Base-by-base conservation (phyloP, 192 early-diverging fungal genomes). In the Chytriomyces confervae region DNA sequence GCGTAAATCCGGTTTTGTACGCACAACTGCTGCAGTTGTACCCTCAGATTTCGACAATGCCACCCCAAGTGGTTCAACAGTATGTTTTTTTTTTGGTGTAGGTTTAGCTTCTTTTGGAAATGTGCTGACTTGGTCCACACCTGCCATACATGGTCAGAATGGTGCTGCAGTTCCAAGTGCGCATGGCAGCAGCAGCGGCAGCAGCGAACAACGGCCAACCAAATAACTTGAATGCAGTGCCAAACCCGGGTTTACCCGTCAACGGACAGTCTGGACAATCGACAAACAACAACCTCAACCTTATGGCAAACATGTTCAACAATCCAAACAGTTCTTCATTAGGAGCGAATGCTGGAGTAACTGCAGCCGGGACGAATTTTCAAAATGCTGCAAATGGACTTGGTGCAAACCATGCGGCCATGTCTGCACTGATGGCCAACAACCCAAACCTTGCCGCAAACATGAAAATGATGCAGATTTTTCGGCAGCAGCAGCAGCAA, bases 131-230 rank as follows among this genome's bases (percentile, higher is more conserved):
- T 20, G 53, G 0, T 18, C 20, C 13, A 57, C 53, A 18, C 20
- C 11, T 57, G 20, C 53, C 11, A 18, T 57, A 2, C 53, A 57
- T 57, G 20, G 20, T 18, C 53, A 57, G 53, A 57, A 57, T 57
- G 53, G 20, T 57, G 53, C 11, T 57, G 53, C 53, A 57, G 20
- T 20, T 18, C 20, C 53, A 57, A 20, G 20, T 11, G 53, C 53
- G 53, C 20, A 57, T 57, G 53, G 53, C 53, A 57, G 53, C 53
- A 57, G 53, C 53, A 57, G 53, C 29, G 29, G 29, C 53, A 57
- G 53, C 53, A 0, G 53, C 53, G 20, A 57, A 57, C 53, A 57
- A 57, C 53, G 20, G 13, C 11, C 11, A 57, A 11, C 53, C 20
- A 11, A 20, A 11, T 3, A 57, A 57, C 53, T 57, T 57, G 11